These are phyloP conservation scores for Chaetomium sp. DNA, from an alignment of 2,329 filamentous ascomycete genomes.

Conservation along the genomic window DNA sequence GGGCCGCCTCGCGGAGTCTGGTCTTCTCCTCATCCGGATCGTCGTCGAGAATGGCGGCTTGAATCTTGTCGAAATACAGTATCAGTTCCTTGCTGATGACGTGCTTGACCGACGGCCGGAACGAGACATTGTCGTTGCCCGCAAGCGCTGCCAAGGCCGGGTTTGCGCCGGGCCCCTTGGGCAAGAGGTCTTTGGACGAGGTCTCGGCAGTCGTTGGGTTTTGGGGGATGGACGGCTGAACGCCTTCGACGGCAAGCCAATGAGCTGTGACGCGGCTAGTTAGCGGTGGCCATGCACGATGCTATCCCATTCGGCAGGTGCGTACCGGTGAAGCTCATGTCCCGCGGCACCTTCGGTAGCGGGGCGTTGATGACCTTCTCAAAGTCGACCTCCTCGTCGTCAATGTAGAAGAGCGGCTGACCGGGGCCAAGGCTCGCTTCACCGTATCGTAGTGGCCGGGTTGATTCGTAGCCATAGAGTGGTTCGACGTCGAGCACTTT, in stretches of 20 bases:
- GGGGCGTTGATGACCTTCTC: conserved; percentile 98
- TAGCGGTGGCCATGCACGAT: conserved; percentile 15
- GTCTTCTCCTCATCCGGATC: conserved; percentile 75
- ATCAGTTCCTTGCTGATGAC: conserved; percentile 94
- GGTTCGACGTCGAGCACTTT: conserved; percentile 89
- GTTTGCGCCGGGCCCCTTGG: conserved; percentile 88
- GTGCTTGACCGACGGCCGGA: conserved; percentile 93
- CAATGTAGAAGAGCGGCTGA: conserved; percentile 94
- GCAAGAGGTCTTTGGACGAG: conserved; percentile 78
- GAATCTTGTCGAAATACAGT: conserved; percentile 95
- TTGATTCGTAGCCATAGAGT: conserved; percentile 94
- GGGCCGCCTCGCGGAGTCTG: conserved; percentile 76
- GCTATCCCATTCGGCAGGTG: neutral
- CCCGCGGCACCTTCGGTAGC: conserved; percentile 88
- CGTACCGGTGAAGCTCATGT: conserved; percentile 87
- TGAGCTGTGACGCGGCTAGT: conserved; percentile 64
- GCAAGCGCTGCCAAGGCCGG: conserved; percentile 79
- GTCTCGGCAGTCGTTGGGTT: conserved; percentile 89
- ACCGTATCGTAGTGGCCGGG: conserved; percentile 83
- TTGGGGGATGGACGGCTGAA: conserved; percentile 93
- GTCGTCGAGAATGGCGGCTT: conserved; percentile 83
- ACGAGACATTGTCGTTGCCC: conserved; percentile 78
- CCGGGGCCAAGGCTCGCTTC: conserved; percentile 92
- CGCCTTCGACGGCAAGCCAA: conserved; percentile 96
- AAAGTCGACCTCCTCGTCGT: conserved; percentile 98